Base-by-base conservation (phyloP, 2,329 filamentous ascomycete genomes). In the Conoideocrella luteorostrata region DNA sequence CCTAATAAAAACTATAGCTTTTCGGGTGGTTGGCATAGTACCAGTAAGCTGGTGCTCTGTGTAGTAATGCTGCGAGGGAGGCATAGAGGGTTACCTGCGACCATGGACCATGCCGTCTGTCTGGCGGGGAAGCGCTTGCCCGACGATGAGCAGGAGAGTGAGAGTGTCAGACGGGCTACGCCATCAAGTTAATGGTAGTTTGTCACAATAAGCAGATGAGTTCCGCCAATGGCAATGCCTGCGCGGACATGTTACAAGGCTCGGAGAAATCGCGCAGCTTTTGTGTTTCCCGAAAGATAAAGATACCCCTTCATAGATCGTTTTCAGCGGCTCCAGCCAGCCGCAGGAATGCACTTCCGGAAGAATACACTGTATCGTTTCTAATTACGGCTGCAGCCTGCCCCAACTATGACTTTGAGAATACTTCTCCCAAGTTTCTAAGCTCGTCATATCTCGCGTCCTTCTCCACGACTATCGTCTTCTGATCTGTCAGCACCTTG, bases 11-110 rank as follows among this genome's bases (percentile, higher is more conserved):
- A 71, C 38, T 78, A 72, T 53, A 78, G 74, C 41, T 75, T 83
- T 44, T 66, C 66, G 36, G 77, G 77, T 2, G 70, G 69, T 0
- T 75, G 75, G 67, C 71, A 74, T 43, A 64, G 65, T 2, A 66
- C 71, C 11, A 78, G 73, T 56, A 83, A 82, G 60, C 55, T 83
- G 30, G 69, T 80, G 17, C 58, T 82, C 45, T 71, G 74, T 38
- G 64, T 72, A 4, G 76, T 82, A 11, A 79, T 78, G 64, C 54
- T 82, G 24, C 60, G 75, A 7, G 77, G 76, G 0, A 60, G 77
- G 1, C 76, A 80, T 57, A 63, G 77, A n/a, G 75, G 74, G 2
- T 51, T 80, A 23, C 75, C 75, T 6, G 22, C 37, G 7, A 72
- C 74, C 3, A 60, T 80, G 47, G 77, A 80, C 51, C 66, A 72